Evolutionary conservation across 1,284 basidiomycete genomes (phyloP), one percentile per base, ranked within the genome.

Genomic region (Tylopilus sp.): DNA sequence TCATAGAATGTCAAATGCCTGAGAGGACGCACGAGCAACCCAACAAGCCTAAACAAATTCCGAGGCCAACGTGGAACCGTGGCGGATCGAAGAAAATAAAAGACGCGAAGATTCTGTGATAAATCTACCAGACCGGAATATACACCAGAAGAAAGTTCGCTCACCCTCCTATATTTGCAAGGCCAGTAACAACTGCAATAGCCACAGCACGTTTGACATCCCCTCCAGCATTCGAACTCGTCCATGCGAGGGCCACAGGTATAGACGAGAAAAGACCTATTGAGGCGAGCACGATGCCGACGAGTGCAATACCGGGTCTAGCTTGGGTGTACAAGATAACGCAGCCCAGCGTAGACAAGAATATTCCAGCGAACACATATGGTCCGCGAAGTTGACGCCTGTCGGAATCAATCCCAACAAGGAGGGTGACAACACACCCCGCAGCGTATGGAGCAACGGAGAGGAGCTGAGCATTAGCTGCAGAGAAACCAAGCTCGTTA

Each of bases 381-480:
- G 73, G 73, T 8, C 74, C 75, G 2, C 76, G 70, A n/a, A 67
- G 30, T 45, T 66, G 60, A 41, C 63, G 45, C 53, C 59, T 74
- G 51, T 78, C 76, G 4, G 76, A 77, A 41, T 58, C 58, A 21
- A 70, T 55, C 7, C 73, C 74, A n/a, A 65, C 56, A 55, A 63
- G 15, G 30, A 78, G 54, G 5, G 72, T 74, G 5, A 55, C 51
- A 25, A 71, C 52, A 47, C 74, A 73, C 29, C 60, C 72, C 44
- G 60, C 67, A 41, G 68, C 66, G 49, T 74, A 81, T 2, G 76
- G 75, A 13, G 75, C 75, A 18, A 75, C 67, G 11, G 74, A 74
- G n/a, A 84, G 66, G 13, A 84, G 70, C 55, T 84, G 79, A 4
- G 82, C 78, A 34, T 69, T 61, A 0, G 77, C 71, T 29, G 78